Percentiles rank a stretch among this genome's conserved stretches.
These are phyloP conservation scores for Fonsecaea pedrosoi DNA, from an alignment of 2,329 filamentous ascomycete genomes.

Conservation along the genomic window DNA sequence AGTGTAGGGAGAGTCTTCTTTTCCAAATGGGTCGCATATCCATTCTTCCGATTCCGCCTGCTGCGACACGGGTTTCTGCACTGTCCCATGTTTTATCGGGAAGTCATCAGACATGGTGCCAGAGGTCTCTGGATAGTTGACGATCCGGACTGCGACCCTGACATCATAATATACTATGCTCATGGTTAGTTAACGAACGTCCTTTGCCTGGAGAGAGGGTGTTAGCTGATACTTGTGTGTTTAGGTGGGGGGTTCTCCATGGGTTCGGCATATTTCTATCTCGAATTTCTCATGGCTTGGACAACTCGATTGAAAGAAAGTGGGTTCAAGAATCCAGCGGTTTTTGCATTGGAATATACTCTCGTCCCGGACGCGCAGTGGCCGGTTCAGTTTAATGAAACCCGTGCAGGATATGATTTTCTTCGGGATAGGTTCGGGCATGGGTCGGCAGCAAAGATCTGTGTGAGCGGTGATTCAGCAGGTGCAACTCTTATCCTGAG, in stretches of 20 bases:
- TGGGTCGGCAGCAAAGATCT: slow-evolving; percentile 59
- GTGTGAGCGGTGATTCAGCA: slow-evolving; percentile 79
- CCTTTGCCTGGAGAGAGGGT: slow-evolving; percentile 13
- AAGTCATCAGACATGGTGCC: slow-evolving; percentile 60
- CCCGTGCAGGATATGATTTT: slow-evolving; percentile 68
- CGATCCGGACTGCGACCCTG: slow-evolving; percentile 64
- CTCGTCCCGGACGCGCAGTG: slow-evolving; percentile 76
- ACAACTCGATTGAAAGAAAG: slow-evolving; percentile 67
- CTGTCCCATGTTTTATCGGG: slow-evolving; percentile 69
- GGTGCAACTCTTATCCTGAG: slow-evolving; percentile 76
- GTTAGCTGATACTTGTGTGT: slow-evolving; percentile 12
- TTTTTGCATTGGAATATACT: slow-evolving; percentile 82
- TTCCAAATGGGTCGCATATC: slow-evolving; percentile 72
- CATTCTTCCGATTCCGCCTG: slow-evolving; percentile 78
- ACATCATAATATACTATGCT: slow-evolving; percentile 81
- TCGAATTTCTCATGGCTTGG: slow-evolving; percentile 81
- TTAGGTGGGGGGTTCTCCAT: slow-evolving; percentile 80
- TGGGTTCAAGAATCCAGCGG: slow-evolving; percentile 75
- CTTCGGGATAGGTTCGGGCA: slow-evolving; percentile 36
- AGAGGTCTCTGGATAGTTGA: slow-evolving; percentile 74
- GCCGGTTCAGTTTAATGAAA: slow-evolving; percentile 75
- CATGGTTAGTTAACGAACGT: slow-evolving; percentile 64
- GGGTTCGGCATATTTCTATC: slow-evolving; percentile 82
- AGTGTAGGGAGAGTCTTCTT: slow-evolving; percentile 77
- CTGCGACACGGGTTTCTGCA: slow-evolving; percentile 71